Base-by-base conservation (phyloP, 345 rosid genomes). In the Salix suchowensis region DNA sequence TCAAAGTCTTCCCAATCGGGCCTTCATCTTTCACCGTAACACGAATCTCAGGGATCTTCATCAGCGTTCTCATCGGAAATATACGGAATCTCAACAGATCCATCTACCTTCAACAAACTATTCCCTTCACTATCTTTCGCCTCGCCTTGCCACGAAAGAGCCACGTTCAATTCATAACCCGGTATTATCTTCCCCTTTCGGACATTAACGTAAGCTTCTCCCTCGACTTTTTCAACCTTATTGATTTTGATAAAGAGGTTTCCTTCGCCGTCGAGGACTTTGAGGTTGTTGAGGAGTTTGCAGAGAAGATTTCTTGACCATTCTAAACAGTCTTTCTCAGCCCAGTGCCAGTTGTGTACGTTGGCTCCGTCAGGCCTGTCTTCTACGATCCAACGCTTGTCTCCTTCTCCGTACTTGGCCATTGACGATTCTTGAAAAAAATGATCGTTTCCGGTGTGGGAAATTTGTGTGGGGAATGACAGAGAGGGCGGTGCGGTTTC, bases 281-380 rank as follows among this genome's bases (percentile, higher is more conserved):
- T 77, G 34, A 86, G 76, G 75, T 83, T 68, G 34, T 96, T 77
- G 32, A 96, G 85, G 12, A 83, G 88, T n/a, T 80, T 74, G 83
- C 79, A 78, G 86, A 96, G 82, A 74, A 91, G 83, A 70, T 70
- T 88, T 5, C 94, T 86, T 13, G 99, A 90, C 97, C 97, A 94
- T 19, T 90, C 97, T 12, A 96, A 84, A 74, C 98, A 96, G 65
- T 96, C 86, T 48, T 98, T 96, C 80, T 96, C 98, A 1, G 98
- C 84, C 99, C 98, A 96, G 91, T 96, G 99, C 99, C 99, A 94
- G 88, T 93, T 93, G 78, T 96, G 97, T 65, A 94, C 98, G 77
- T 96, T 96, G 80, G 98, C 86, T 48, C 97, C 99, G 86, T 96
- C 98, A n/a, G 94, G 70, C 68, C 99, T 87, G 39, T 94, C 99